Conservation (phyloP, 495 filamentous ascomycete genomes). For the Cudoniella acicularis region DNA sequence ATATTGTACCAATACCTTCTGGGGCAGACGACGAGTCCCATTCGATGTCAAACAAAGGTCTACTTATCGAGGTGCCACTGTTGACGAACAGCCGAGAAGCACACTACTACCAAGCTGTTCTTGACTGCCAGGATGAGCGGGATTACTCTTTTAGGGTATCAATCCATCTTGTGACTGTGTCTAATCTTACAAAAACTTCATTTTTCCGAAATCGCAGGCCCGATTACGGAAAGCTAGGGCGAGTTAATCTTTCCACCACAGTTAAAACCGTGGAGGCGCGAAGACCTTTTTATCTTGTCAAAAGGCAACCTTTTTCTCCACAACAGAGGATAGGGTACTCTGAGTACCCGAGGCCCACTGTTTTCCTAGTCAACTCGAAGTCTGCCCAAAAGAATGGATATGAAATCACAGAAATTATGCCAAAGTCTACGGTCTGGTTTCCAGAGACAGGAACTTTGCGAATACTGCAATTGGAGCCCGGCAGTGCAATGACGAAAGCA, state of each 20-base stretch:
- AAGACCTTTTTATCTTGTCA: too few species aligned
- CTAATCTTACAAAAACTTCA: too few species aligned
- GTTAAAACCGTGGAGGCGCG: neutral
- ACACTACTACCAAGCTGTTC: neutral
- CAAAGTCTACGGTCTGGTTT: neutral
- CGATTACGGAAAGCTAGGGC: too few species aligned
- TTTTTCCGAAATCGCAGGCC: too few species aligned
- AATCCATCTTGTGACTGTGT: too few species aligned
- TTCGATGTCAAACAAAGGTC: neutral
- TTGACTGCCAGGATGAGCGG: neutral
- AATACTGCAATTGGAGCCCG: too few species aligned
- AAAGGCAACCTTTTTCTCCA: too few species aligned
- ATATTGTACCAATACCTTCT: neutral
- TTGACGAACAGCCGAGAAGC: too few species aligned
- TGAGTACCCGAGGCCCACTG: too few species aligned
- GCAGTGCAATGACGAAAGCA: too few species aligned
- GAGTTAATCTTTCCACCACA: neutral
- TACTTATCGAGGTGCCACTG: neutral
- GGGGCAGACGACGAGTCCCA: neutral
- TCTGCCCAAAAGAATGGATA: neutral
- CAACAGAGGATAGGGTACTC: too few species aligned
- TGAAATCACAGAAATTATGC: neutral
- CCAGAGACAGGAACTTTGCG: too few species aligned
- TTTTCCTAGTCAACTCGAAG: neutral
- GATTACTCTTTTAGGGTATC: neutral